phyloP scores from a whole-genome alignment of 2,329 filamentous ascomycete species.

The Aspergillus sp. region DNA sequence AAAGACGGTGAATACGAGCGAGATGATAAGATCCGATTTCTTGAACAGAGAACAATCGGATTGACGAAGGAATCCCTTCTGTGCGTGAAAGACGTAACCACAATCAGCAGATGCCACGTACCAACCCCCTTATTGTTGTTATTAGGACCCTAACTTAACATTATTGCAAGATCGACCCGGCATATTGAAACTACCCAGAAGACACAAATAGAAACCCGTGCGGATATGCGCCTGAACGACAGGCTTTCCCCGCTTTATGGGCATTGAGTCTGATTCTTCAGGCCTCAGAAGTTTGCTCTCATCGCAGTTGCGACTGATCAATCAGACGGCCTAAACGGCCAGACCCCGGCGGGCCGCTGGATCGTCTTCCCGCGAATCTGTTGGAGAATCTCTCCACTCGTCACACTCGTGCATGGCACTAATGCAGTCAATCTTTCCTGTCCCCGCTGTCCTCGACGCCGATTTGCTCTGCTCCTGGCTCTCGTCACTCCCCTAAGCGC shows the following conservation, averaged over 20 bases:
- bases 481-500: conserved; percentile 14
- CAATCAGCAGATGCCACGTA: not conserved
- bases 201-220: conserved; percentile 9
- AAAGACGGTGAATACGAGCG: conserved; percentile 11
- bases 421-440: conserved; percentile 12
- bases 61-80: not conserved
- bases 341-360: conserved; percentile 18
- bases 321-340: conserved; percentile 13
- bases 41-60: not conserved
- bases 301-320: conserved; percentile 7
- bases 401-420: conserved; percentile 18
- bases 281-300: conserved; percentile 5
- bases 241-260: conserved; percentile 5
- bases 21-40: not conserved
- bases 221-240: not conserved
- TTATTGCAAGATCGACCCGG: not conserved
- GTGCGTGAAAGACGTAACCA: not conserved
- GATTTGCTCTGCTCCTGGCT: conserved; percentile 8
- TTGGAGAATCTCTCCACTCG: conserved; percentile 18
- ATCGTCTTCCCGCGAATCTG: conserved; percentile 20
- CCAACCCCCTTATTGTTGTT: not conserved
- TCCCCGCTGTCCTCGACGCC: conserved; percentile 6
- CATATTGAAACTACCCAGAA: not conserved
- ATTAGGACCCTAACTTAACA: not conserved
- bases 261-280: not conserved